A percentile compares a stretch with the other conserved stretches of the same genome.
These are phyloP conservation scores for Symbiodinium pilosum DNA, from an alignment of 73 alveolate genomes.

Conservation along the genomic window DNA sequence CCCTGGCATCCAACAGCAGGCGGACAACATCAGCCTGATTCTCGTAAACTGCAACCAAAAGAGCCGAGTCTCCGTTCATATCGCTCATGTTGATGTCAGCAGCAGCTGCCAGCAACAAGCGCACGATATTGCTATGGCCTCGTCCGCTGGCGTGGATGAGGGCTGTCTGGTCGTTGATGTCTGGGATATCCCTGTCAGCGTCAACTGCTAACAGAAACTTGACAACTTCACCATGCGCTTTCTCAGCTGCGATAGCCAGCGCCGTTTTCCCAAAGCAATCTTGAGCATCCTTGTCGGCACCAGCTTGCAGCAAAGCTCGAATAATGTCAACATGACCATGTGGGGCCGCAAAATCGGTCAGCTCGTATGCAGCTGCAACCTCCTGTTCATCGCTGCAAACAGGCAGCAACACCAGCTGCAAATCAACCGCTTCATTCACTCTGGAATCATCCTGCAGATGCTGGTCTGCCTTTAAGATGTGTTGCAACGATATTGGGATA, in stretches of 20 bases:
- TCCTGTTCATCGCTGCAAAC: background rate
- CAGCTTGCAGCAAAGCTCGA: background rate
- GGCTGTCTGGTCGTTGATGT: background rate
- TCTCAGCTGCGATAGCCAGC: background rate
- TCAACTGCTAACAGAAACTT: background rate
- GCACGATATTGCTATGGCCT: background rate
- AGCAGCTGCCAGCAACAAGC: background rate
- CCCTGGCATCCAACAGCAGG: background rate
- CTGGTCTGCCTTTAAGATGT: background rate
- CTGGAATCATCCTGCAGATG: background rate
- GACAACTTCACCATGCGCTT: background rate
- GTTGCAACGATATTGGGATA: too few relatives aligned
- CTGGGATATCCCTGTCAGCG: background rate
- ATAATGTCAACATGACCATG: background rate
- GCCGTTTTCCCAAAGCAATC: background rate
- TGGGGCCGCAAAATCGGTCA: background rate
- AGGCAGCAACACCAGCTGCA: background rate
- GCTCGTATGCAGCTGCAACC: background rate
- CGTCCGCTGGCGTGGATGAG: background rate
- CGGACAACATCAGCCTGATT: background rate
- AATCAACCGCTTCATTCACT: background rate
- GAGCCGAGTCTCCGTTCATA: background rate
- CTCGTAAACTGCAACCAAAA: background rate
- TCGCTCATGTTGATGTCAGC: background rate
- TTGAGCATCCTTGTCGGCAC: background rate